Base-by-base conservation (phyloP, 2,329 filamentous ascomycete species). In the Raffaelea arxii region DNA sequence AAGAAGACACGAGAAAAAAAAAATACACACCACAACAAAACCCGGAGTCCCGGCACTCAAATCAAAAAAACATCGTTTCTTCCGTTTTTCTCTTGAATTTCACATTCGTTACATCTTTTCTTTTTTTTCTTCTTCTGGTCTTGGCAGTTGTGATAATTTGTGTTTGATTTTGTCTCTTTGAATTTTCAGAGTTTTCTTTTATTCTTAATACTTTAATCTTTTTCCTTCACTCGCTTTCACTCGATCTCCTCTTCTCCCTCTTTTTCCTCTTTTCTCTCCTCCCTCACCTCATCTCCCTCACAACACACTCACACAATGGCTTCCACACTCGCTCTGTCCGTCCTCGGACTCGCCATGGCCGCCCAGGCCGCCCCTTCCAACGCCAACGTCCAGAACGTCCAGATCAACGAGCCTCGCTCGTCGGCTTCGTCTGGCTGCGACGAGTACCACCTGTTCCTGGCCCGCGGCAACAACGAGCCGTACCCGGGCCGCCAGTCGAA, bases 291-390 rank as follows among this genome's bases (percentile, higher is more conserved):
- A 10, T 32, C 27, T 16, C 16, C 27, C 10, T 16, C 16, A n/a
- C 14, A 12, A 12, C 22, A 25, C 19, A 35, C 46, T 41, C 35
- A 49, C 47, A 45, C 41, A 2, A 51, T 22, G 46, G 18, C 37
- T 18, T 6, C 19, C 11, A 10, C 45, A 25, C 50, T 46, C 48
- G 38, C 48, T 51, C 25, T 41, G 14, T 5, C 47, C 45, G 22
- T 51, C 49, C 21, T 47, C 46, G 5, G 43, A 46, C 21, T 50
- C 47, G 6, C 44, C 35, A 12, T 43, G 44, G n/a, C 47, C 47
- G 18, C 41, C 37, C n/a, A n/a, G n/a, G n/a, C n/a, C n/a, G n/a
- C n/a, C n/a, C n/a, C n/a, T n/a, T n/a, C n/a, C n/a, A n/a, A n/a
- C n/a, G n/a, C n/a, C 32, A 30, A 45, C 46, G 40, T 46, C 43